A percentile compares a stretch with the other conserved stretches of the same genome.
Conservation (phyloP, 192 early-diverging fungal genomes). For the Irineochytrium annulatum region DNA sequence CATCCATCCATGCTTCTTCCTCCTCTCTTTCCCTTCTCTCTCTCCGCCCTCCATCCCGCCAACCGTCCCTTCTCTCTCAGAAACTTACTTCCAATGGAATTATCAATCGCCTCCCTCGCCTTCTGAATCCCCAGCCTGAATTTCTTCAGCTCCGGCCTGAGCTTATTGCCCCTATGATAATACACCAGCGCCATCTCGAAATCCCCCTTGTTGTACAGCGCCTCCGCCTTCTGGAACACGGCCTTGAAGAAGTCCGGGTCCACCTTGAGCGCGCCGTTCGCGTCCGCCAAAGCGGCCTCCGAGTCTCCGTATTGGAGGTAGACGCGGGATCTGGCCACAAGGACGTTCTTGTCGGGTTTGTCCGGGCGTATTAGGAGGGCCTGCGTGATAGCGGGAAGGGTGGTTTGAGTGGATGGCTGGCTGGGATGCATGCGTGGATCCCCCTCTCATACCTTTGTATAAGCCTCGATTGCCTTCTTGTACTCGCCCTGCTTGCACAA, state of each 20-base stretch:
- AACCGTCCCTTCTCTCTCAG: too few species aligned
- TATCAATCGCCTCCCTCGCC: constrained; percentile 50
- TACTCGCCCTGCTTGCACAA: constrained; percentile 45
- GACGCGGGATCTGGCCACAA: constrained; percentile 45
- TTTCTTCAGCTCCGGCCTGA: constrained; percentile 49
- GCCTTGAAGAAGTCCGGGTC: constrained; percentile 41
- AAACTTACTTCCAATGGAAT: constrained; percentile 44
- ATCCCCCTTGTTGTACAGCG: constrained; percentile 49
- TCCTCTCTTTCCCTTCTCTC: too few species aligned
- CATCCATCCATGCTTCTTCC: too few species aligned
- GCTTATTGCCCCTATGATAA: constrained; percentile 55
- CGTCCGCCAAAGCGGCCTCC: constrained; percentile 41
- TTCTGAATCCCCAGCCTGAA: constrained; percentile 56
- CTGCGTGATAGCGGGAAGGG: background rate
- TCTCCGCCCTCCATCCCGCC: too few species aligned
- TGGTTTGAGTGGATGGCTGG: too few species aligned
- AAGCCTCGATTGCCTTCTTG: constrained; percentile 49
- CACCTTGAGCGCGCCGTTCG: constrained; percentile 38
- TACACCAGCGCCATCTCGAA: constrained; percentile 55
- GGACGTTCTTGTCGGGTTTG: constrained; percentile 44
- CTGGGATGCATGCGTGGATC: too few species aligned
- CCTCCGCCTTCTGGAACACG: constrained; percentile 51
- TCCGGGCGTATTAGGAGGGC: constrained; percentile 38
- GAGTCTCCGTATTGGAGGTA: constrained; percentile 41
- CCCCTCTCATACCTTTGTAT: constrained; percentile 39